phyloP scores from a whole-genome alignment of 2,329 filamentous ascomycete species.

The Acrocalymma vagum region DNA sequence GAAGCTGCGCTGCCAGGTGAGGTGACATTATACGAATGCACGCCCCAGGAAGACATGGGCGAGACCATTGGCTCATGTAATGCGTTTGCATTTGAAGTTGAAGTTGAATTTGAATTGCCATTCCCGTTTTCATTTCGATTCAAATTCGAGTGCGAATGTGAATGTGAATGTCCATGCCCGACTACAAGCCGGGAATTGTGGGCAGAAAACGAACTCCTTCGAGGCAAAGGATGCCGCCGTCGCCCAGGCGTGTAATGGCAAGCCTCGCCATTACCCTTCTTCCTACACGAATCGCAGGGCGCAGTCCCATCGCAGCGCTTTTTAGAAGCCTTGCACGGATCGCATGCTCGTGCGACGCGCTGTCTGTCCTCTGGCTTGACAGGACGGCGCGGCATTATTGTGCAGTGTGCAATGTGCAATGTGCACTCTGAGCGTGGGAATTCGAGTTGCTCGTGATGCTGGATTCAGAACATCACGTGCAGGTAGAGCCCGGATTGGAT shows the following conservation, averaged over 20 bases:
- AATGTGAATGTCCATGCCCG: too few species aligned
- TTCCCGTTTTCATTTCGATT: constrained; percentile 2
- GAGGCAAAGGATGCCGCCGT: constrained; percentile 16
- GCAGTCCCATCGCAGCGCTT: constrained; percentile 26
- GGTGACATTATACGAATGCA: constrained; percentile 6
- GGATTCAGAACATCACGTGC: too few species aligned
- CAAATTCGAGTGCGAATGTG: too few species aligned
- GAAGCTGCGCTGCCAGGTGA: constrained; percentile 5
- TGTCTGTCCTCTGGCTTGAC: constrained; percentile 29
- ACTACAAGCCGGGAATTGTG: too few species aligned
- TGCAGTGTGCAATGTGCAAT: too few species aligned
- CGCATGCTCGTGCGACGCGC: constrained; percentile 29
- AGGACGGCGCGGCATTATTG: constrained; percentile 29
- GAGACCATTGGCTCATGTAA: background rate
- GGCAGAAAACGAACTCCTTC: constrained; percentile 2
- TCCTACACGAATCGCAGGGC: constrained; percentile 26
- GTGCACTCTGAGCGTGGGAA: too few species aligned
- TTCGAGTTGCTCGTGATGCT: too few species aligned
- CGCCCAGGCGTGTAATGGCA: constrained; percentile 21
- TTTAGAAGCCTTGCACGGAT: constrained; percentile 27
- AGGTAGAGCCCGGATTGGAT: too few species aligned
- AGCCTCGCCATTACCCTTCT: constrained; percentile 18
- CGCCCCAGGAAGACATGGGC: constrained; percentile 12
- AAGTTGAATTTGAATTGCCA: background rate
- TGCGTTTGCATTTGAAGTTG: background rate